phyloP scores from a whole-genome alignment of 176 grass and related monocot species.

The Pontederia paniculata region DNA sequence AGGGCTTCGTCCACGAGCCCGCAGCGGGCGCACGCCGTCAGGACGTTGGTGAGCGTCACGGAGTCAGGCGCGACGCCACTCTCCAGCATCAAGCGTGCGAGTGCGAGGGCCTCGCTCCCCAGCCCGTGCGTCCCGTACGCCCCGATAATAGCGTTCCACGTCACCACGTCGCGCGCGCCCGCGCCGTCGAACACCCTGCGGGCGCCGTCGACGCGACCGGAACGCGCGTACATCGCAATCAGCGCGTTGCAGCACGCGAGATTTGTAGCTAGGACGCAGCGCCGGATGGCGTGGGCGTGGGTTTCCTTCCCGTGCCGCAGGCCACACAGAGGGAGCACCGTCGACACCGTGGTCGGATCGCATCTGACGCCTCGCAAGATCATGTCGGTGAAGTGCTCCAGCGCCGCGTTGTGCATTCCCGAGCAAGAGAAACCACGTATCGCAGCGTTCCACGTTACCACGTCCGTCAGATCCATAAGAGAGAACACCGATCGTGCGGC shows the following conservation, averaged over 20 bases:
- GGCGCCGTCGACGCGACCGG: constrained; percentile 33
- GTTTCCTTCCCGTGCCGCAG: constrained; percentile 47
- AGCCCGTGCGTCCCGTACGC: constrained; percentile 41
- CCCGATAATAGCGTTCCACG: constrained; percentile 61
- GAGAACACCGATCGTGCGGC: constrained; percentile 27
- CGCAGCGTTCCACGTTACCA: constrained; percentile 64
- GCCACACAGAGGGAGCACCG: constrained; percentile 33
- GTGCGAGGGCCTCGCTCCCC: constrained; percentile 32
- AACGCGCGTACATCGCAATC: constrained; percentile 49
- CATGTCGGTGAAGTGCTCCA: constrained; percentile 46
- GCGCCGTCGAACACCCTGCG: constrained; percentile 42
- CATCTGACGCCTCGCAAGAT: constrained; percentile 26
- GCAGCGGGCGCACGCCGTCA: constrained; percentile 56
- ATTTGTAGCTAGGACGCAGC: background rate
- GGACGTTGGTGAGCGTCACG: constrained; percentile 37
- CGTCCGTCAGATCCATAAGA: constrained; percentile 34
- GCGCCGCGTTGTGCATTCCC: constrained; percentile 20
- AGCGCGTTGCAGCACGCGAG: constrained; percentile 33
- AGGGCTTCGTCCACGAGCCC: constrained; percentile 48
- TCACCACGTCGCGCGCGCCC: constrained; percentile 31
- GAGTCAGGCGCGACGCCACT: constrained; percentile 26
- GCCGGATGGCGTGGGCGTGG: constrained; percentile 31
- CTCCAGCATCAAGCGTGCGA: constrained; percentile 30
- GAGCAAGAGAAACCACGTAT: constrained; percentile 26
- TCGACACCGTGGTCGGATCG: constrained; percentile 32